Percentiles rank a stretch among this genome's conserved stretches.
These are phyloP conservation scores for Lipomyces starkeyi DNA, from an alignment of 805 yeast species.

Conservation along the genomic window DNA sequence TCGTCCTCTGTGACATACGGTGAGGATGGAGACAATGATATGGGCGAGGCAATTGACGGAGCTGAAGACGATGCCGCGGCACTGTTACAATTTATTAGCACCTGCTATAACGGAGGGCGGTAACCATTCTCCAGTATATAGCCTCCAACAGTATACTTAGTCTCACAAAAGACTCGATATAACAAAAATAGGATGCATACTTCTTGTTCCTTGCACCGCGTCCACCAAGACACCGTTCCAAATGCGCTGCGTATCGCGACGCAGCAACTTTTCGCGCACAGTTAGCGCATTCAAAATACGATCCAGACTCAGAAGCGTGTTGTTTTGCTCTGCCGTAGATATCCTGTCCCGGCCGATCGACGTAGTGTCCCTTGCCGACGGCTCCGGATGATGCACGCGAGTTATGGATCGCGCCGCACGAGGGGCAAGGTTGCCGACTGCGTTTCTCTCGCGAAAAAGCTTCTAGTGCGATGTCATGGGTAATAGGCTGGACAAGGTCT, in stretches of 20 bases:
- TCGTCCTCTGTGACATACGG: slow-evolving; percentile 38
- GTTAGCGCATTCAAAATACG: slow-evolving; percentile 75
- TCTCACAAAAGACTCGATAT: slow-evolving; percentile 5
- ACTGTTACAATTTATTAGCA: slow-evolving; percentile 14
- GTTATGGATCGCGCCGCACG: slow-evolving; percentile 36
- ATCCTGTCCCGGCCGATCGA: slow-evolving; percentile 47
- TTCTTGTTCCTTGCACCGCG: slow-evolving; percentile 45
- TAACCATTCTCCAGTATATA: not conserved
- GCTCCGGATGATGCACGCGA: slow-evolving; percentile 22
- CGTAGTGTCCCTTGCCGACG: slow-evolving; percentile 30
- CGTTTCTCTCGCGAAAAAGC: slow-evolving; percentile 37
- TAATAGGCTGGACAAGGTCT: slow-evolving; percentile 37
- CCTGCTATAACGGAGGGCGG: not conserved
- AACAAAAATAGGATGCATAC: slow-evolving; percentile 21
- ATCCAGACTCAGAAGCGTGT: slow-evolving; percentile 52
- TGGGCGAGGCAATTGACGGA: slow-evolving; percentile 28
- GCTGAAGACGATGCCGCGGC: slow-evolving; percentile 21
- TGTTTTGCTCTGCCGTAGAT: slow-evolving; percentile 50
- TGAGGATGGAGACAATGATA: slow-evolving; percentile 36
- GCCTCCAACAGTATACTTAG: not conserved
- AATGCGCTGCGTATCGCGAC: slow-evolving; percentile 88
- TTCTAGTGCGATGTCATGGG: slow-evolving; percentile 33
- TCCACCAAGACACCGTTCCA: slow-evolving; percentile 87
- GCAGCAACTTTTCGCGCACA: slow-evolving; percentile 90
- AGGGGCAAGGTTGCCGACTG: slow-evolving; percentile 34